These are phyloP conservation scores for Fraxinus floribunda DNA, from an alignment of 305 asterid species.

Conservation along the genomic window DNA sequence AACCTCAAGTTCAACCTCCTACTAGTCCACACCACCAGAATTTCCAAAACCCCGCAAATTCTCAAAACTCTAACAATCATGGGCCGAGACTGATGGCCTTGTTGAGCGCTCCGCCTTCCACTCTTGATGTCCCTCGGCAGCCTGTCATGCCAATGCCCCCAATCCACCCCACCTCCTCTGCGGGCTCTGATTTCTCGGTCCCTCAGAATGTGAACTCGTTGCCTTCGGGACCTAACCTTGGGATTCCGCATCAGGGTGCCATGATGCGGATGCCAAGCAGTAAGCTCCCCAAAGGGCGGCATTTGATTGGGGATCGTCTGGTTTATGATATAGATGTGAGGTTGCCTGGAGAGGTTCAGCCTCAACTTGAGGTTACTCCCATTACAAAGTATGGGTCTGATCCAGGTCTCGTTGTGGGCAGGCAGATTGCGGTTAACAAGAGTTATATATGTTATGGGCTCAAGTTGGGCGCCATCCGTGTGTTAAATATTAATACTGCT, in stretches of 20 bases:
- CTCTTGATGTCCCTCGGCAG: constrained; percentile 29
- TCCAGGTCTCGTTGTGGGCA: constrained; percentile 72
- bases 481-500: constrained; percentile 52
- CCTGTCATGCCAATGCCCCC: constrained; percentile 20
- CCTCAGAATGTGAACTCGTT: constrained; percentile 22
- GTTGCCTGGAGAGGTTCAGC: constrained; percentile 72
- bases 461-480: constrained; percentile 64
- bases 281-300: constrained; percentile 57
- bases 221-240: constrained; percentile 33
- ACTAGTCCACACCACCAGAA: constrained; percentile 45
- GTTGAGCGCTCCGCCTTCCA: constrained; percentile 52
- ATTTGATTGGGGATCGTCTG: constrained; percentile 53
- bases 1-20: constrained; percentile 42
- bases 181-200: constrained; percentile 41
- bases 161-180: constrained; percentile 40
- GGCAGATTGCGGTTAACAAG: constrained; percentile 78
- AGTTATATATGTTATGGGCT: constrained; percentile 74
- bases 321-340: constrained; percentile 64
- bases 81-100: constrained; percentile 69
- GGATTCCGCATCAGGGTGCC: constrained; percentile 28
- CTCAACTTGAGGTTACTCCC: constrained; percentile 84
- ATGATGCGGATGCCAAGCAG: constrained; percentile 49
- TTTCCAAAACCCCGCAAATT: constrained; percentile 33
- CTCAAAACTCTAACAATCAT: constrained; percentile 35
- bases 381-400: constrained; percentile 77